phyloP scores from a whole-genome alignment of 306 rosid species.

The Alnus glutinosa region DNA sequence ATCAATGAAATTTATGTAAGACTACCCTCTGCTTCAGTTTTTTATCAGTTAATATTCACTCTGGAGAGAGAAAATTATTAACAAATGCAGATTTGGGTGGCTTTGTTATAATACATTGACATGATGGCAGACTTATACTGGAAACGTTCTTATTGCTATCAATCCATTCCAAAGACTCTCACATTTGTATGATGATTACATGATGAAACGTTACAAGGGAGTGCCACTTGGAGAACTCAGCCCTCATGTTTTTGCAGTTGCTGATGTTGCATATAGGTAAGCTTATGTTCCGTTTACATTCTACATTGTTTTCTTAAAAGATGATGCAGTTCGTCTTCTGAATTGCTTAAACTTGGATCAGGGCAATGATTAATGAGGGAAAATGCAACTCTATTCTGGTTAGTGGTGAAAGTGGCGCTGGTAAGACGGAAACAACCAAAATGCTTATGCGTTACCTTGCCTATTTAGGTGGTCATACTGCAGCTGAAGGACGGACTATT shows the following conservation, averaged over 20 bases:
- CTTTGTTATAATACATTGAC: slow-evolving; percentile 42
- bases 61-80: slow-evolving; percentile 32
- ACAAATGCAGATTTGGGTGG: slow-evolving; percentile 34
- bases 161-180: slow-evolving; percentile 83
- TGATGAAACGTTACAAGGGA: slow-evolving; percentile 76
- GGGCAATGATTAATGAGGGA: no score
- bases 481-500: slow-evolving; percentile 72
- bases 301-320: slow-evolving; percentile 22
- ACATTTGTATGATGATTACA: slow-evolving; percentile 57
- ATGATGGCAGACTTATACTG: slow-evolving; percentile 82
- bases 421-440: no score
- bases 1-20: slow-evolving; percentile 86
- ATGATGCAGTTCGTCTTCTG: slow-evolving; percentile 30
- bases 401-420: no score
- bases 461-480: slow-evolving; percentile 42
- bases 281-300: slow-evolving; percentile 33
- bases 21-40: slow-evolving; percentile 32
- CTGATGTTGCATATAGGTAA: slow-evolving; percentile 87
- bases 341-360: slow-evolving; percentile 39
- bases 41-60: slow-evolving; percentile 27
- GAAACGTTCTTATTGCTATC: slow-evolving; percentile 93
- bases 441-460: no score
- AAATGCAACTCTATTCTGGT: no score
- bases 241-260: slow-evolving; percentile 93
- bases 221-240: slow-evolving; percentile 54